Evolutionary conservation across 345 rosid genomes (phyloP).

Genomic region (Euphorbia pulcherrima): DNA sequence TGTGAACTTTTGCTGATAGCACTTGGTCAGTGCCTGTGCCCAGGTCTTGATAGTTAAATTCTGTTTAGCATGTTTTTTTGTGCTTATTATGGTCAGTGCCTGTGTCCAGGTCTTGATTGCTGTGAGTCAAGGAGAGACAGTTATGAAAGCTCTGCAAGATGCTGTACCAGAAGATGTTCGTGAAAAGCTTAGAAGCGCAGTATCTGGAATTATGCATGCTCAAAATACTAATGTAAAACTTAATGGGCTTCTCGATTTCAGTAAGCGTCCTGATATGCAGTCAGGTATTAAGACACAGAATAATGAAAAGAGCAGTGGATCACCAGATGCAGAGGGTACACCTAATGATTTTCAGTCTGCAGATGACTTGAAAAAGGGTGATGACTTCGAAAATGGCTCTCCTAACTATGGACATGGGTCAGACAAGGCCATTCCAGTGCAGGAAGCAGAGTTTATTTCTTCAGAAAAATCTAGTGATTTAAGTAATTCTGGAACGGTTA

Average conservation of each 20-base stretch:
- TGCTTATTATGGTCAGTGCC: conserved; percentile 16
- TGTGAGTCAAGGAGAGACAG: conserved; percentile 78
- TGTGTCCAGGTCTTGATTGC: conserved; percentile 75
- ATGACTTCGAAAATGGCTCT: conserved; percentile 36
- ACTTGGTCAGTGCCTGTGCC: conserved; percentile 5
- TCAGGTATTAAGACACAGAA: conserved; percentile 31
- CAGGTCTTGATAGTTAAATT: too few species aligned
- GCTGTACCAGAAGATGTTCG: conserved; percentile 95
- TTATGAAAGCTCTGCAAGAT: conserved; percentile 78
- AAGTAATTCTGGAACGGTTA: conserved; percentile 28
- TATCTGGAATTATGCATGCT: conserved; percentile 55
- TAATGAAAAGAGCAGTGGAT: conserved; percentile 38
- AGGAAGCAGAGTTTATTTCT: conserved; percentile 36
- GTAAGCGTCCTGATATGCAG: conserved; percentile 39
- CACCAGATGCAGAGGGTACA: conserved; percentile 29
- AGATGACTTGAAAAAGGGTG: conserved; percentile 40
- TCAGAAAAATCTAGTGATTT: conserved; percentile 37
- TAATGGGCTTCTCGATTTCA: conserved; percentile 36
- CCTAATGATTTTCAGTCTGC: conserved; percentile 35
- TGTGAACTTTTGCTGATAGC: conserved; percentile 1
- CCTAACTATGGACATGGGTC: conserved; percentile 25
- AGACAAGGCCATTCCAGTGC: conserved; percentile 34
- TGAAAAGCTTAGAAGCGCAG: conserved; percentile 65
- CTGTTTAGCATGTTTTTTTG: not conserved
- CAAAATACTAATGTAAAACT: conserved; percentile 48